Base-by-base conservation (phyloP, 768 basidiomycete genomes). In the Pisolithus sp. region DNA sequence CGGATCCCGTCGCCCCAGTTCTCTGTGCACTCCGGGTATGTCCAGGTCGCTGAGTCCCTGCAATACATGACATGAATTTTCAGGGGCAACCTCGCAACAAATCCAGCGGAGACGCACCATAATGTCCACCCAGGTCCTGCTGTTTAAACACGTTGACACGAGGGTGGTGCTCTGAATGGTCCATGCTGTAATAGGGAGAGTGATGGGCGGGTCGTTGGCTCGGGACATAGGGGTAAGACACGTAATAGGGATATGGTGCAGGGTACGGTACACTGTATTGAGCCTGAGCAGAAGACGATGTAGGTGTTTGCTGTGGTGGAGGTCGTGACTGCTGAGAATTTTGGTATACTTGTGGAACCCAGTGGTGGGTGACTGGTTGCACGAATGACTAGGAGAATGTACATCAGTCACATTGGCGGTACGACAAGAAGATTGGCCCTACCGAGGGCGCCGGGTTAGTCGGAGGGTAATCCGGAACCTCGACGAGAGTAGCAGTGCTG, bases 401-500 rank as follows among this genome's bases (percentile, higher is more conserved):
- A 34, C 12, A 13, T 34, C 34, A 34, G 34, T 34, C 13, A 34
- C 1, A 34, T 36, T 21, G 15, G 23, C 12, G 45, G 26, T 13
- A 36, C 12, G 5, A 49, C 46, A 12, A 24, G 45, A 40, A 7
- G 7, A 45, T 12, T 20, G 23, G 26, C 47, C 41, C 56, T 56
- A 66, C 64, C 15, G 51, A 46, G 30, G 48, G n/a, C 48, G 54
- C 48, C 34, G 57, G 21, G 41, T 47, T 46, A 7, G 21, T 26
- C 24, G 50, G 45, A 13, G 44, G 18, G 26, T 51, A 39, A 21
- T 69, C 63, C 5, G 56, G 57, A 4, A 65, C 59, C 52, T 71
- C 70, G 24, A 67, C 69, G 13, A 72, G 59, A n/a, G 61, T 68
- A 30, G 70, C 71, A 21, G 65, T 70, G 38, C 60, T 63, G 4